Conservation (phyloP, 306 rosid species). For the Senna tora region DNA sequence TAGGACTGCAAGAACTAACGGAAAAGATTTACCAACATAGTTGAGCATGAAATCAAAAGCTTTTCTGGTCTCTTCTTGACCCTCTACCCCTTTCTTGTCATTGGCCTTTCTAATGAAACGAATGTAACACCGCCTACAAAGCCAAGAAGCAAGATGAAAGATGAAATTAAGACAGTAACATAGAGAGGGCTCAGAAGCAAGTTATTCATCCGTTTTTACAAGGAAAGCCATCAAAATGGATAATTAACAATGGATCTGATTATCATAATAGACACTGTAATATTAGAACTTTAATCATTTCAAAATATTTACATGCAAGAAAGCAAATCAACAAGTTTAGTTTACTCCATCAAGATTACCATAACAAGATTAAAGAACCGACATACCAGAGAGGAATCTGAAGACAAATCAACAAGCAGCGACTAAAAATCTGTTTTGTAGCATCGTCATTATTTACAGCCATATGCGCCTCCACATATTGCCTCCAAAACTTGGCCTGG, state of each 20-base stretch:
- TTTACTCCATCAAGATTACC: background rate
- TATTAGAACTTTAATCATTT: background rate
- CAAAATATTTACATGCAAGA: background rate
- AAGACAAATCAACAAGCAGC: slow-evolving; percentile 83
- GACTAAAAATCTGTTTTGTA: slow-evolving; percentile 86
- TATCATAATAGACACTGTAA: background rate
- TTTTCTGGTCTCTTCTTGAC: slow-evolving; percentile 98
- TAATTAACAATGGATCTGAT: background rate
- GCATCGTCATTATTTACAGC: slow-evolving; percentile 92
- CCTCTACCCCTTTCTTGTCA: slow-evolving; percentile 86
- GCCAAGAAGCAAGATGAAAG: slow-evolving; percentile 36
- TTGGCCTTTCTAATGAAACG: slow-evolving; percentile 87
- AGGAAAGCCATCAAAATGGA: slow-evolving; percentile 22
- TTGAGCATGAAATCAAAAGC: slow-evolving; percentile 97
- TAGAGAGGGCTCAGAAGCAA: slow-evolving; percentile 15
- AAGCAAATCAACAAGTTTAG: background rate
- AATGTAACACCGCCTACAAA: slow-evolving; percentile 87
- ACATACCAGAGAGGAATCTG: slow-evolving; percentile 94
- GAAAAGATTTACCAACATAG: slow-evolving; percentile 73
- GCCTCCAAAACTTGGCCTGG: slow-evolving; percentile 98
- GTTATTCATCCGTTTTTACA: slow-evolving; percentile 23
- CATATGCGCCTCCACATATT: slow-evolving; percentile 93
- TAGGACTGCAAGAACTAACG: slow-evolving; percentile 24
- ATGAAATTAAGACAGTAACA: background rate
- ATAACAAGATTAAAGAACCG: slow-evolving; percentile 25